Evolutionary conservation across 139 green algal genomes (phyloP).

Genomic region (Tetradesmus obliquus): DNA sequence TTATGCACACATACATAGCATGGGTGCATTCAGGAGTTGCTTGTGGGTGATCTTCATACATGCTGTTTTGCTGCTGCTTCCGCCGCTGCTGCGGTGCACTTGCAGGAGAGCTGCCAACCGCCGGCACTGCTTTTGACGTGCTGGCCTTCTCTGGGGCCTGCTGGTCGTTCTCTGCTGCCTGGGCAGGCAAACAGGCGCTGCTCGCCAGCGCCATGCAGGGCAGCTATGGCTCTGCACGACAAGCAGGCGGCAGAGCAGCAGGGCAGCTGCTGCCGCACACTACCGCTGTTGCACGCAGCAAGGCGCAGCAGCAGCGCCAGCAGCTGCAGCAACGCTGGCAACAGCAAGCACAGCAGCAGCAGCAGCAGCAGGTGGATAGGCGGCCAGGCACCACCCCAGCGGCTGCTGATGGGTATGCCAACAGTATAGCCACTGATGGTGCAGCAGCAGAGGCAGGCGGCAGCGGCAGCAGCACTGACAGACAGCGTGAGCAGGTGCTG

Average conservation of each 20-base stretch:
- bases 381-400: neutral
- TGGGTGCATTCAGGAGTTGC: too few species aligned
- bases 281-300: neutral
- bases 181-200: conserved; percentile 42
- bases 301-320: conserved; percentile 5
- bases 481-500: neutral
- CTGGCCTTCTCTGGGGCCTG: conserved; percentile 67
- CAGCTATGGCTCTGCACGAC: conserved; percentile 4
- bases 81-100: neutral
- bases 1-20: too few species aligned
- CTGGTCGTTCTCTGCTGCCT: conserved; percentile 61
- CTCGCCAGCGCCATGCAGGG: conserved; percentile 41
- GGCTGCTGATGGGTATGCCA: neutral
- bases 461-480: neutral
- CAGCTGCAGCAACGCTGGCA: neutral
- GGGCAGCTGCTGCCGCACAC: conserved; percentile 19
- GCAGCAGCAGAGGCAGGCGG: conserved; percentile 14
- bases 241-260: conserved; percentile 19
- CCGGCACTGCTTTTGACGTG: conserved; percentile 71
- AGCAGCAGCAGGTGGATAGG: neutral
- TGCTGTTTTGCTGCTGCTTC: neutral
- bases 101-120: conserved; percentile 69
- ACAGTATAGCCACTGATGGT: neutral
- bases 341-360: neutral
- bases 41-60: neutral